Conservation (phyloP, 1,284 basidiomycete species). For the Jaminaea rosea region DNA sequence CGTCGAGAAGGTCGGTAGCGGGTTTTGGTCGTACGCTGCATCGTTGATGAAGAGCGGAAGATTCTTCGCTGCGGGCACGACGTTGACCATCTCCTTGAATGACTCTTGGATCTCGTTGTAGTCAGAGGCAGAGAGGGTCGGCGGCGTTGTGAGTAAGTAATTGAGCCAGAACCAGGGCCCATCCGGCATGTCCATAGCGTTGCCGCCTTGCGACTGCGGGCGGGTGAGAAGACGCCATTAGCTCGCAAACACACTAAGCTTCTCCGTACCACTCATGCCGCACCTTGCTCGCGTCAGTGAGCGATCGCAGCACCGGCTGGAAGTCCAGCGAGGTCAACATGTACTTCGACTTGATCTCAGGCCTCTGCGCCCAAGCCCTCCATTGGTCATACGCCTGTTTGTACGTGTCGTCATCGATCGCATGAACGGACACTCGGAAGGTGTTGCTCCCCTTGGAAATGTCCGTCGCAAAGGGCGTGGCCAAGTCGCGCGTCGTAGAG, state of each 20-base stretch:
- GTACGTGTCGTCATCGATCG: neutral
- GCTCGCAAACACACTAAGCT: neutral
- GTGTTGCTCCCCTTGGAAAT: neutral
- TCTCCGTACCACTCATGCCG: neutral
- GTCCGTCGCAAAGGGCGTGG: neutral
- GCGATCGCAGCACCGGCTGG: constrained; percentile 4
- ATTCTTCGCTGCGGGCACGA: constrained; percentile 5
- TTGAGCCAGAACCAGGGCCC: constrained; percentile 11
- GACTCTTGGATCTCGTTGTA: neutral
- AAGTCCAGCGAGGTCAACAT: constrained; percentile 4
- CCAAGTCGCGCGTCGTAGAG: neutral
- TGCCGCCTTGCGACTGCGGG: constrained; percentile 8
- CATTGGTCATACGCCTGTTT: neutral
- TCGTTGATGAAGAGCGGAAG: constrained; percentile 31
- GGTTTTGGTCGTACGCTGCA: constrained; percentile 12
- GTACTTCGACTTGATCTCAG: constrained; percentile 1
- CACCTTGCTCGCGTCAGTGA: constrained; percentile 3
- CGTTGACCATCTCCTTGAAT: constrained; percentile 4
- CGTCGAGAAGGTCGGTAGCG: constrained; percentile 15
- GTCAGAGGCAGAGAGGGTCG: neutral
- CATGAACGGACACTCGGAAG: neutral
- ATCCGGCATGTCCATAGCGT: constrained; percentile 10
- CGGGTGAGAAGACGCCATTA: neutral
- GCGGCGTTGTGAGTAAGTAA: constrained; percentile 1
- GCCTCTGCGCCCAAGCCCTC: neutral